Percentiles rank a stretch among this genome's conserved stretches.
phyloP scores from a whole-genome alignment of 805 yeast species.

The Wickerhamiella nectarea region DNA sequence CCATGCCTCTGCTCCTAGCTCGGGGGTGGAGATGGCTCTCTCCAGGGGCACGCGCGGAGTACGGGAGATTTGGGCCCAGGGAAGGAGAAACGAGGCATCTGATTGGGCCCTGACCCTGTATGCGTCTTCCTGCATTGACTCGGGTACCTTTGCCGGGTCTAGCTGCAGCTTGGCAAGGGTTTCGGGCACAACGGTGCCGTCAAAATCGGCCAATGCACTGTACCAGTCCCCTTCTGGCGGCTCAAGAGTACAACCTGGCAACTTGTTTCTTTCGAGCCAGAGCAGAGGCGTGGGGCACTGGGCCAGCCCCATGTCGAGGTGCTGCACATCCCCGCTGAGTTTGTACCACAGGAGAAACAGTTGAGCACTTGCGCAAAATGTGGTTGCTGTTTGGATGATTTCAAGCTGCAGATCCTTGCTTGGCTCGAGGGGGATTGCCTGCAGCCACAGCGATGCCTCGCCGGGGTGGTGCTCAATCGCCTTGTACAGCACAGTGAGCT shows the following conservation, averaged over 20 bases:
- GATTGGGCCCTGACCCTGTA: not conserved
- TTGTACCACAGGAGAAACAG: slow-evolving; percentile 21
- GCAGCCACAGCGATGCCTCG: slow-evolving; percentile 52
- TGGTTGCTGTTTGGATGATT: slow-evolving; percentile 23
- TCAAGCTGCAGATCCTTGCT: slow-evolving; percentile 33
- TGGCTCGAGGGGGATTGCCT: slow-evolving; percentile 46
- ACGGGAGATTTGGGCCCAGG: not conserved
- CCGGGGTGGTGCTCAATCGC: slow-evolving; percentile 56
- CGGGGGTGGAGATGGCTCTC: not conserved
- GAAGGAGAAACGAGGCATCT: not conserved
- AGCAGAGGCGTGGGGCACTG: not conserved
- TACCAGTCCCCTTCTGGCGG: not conserved
- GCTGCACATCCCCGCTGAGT: not conserved
- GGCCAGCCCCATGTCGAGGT: not conserved
- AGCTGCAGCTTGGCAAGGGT: not conserved
- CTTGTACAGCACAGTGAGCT: slow-evolving; percentile 48
- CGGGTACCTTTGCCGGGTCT: not conserved
- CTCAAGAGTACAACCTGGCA: not conserved
- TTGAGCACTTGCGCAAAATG: not conserved
- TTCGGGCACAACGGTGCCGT: not conserved
- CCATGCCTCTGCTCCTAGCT: not conserved
- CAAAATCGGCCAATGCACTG: not conserved
- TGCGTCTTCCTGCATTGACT: not conserved
- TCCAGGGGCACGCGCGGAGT: not conserved
- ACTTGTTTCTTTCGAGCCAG: not conserved